Evolutionary conservation across 2,329 filamentous ascomycete genomes (phyloP), one percentile per base, ranked within the genome.

Genomic region (Neonectria magnoliae): DNA sequence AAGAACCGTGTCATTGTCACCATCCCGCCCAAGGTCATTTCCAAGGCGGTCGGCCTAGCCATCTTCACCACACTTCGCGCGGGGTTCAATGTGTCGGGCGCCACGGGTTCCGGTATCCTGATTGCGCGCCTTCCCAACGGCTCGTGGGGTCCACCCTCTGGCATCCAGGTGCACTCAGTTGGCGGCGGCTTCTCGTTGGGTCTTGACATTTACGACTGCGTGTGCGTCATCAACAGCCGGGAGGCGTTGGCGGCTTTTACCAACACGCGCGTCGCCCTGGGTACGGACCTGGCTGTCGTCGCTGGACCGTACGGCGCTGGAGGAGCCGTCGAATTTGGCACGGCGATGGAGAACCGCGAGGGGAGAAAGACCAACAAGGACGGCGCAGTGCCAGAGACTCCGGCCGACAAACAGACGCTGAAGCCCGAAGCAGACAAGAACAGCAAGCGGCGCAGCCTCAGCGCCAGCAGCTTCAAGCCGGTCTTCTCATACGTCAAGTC

Each of bases 171-270:
- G 27, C 91, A 95, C 75, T 93, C 92, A 0, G 86, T 93, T 1
- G 93, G 91, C 4, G 86, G 93, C 1, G 93, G 93, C 0, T 93
- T 97, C 75, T 85, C 95, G 64, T 87, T 92, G 1, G 93, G 93
- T 13, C 86, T 95, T 13, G 93, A 97, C 77, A 93, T 97, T 29
- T 97, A 96, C 80, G 93, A 97, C 77, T 96, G 92, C 71, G 92
- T 97, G 3, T 88, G 94, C 25, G 91, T 97, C 38, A 94, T 97
- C 78, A 97, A 97, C 80, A 92, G 87, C 4, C 84, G 87, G 45
- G 86, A 92, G 69, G 93, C 93, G 0, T 82, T 97, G 45, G 87
- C 91, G 16, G 91, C 92, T 0, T 97, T 97, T 77, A 91, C 90
- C 64, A 88, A 88, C 62, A 85, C 92, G 1, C 87, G 93, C 14